Conservation (phyloP, 2,329 filamentous ascomycete genomes). For the Fusarium sacchari region DNA sequence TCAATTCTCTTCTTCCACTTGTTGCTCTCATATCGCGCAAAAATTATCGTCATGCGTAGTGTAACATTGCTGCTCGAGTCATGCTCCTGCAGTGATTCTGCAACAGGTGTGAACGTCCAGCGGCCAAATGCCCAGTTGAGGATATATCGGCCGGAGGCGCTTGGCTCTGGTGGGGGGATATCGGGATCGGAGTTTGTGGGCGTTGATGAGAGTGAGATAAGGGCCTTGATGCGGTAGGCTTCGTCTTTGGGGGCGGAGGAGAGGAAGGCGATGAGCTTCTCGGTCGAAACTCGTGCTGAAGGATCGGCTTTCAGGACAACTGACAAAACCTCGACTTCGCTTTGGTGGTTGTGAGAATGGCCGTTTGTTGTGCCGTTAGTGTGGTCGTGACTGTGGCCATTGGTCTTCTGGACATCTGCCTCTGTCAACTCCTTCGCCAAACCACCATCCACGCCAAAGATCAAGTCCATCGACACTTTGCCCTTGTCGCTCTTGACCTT, state of each 20-base stretch:
- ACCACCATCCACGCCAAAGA: conserved; percentile 89
- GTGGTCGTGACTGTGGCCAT: conserved; percentile 49
- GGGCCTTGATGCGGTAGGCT: conserved; percentile 91
- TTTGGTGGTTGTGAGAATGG: conserved; percentile 69
- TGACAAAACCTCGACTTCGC: conserved; percentile 92
- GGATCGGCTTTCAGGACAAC: conserved; percentile 69
- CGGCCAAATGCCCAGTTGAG: conserved; percentile 98
- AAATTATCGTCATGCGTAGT: conserved; percentile 79
- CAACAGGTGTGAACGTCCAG: conserved; percentile 83
- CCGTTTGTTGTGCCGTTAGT: conserved; percentile 52
- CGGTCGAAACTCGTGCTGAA: conserved; percentile 60
- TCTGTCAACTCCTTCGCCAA: conserved; percentile 69
- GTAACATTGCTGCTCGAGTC: conserved; percentile 64
- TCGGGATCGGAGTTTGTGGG: conserved; percentile 64
- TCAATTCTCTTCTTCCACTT: conserved; percentile 83
- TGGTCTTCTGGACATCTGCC: conserved; percentile 46
- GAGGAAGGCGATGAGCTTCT: conserved; percentile 74
- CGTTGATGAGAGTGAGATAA: conserved; percentile 59
- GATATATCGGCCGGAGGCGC: conserved; percentile 72
- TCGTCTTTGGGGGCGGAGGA: conserved; percentile 86
- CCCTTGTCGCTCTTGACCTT: conserved; percentile 89
- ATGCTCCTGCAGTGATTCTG: conserved; percentile 58
- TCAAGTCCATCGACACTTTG: conserved; percentile 77
- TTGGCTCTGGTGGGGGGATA: conserved; percentile 47
- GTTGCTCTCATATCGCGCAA: conserved; percentile 76